phyloP scores from a whole-genome alignment of 75 land plant genomes.

The Picea glauca region DNA sequence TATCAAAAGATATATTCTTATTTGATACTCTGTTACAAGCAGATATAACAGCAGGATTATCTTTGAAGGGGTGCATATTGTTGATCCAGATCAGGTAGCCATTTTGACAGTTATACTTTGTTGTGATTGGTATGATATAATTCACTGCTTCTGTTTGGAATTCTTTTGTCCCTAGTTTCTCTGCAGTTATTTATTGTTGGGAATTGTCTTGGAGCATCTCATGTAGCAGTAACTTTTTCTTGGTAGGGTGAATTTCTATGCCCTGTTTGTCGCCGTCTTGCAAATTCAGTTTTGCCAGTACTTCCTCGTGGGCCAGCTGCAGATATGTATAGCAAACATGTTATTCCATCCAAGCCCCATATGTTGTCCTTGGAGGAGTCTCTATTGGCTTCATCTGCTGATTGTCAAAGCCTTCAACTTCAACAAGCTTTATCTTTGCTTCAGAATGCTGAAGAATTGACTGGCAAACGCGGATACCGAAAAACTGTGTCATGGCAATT shows the following conservation, averaged over 20 bases:
- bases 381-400: constrained; percentile 7
- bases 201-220: neutral
- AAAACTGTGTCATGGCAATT: constrained; percentile 33
- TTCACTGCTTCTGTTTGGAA: neutral
- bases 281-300: constrained; percentile 87
- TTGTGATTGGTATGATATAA: neutral
- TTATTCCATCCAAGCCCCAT: neutral
- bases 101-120: neutral
- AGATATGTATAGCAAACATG: neutral
- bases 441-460: constrained; percentile 46
- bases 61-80: constrained; percentile 88
- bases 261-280: constrained; percentile 88
- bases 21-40: constrained; percentile 1
- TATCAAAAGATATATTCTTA: neutral
- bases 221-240: constrained; percentile 1
- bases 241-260: constrained; percentile 92
- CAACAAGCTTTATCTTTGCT: constrained; percentile 60
- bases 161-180: neutral
- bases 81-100: constrained; percentile 84
- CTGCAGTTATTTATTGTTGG: neutral
- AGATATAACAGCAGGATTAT: constrained; percentile 69
- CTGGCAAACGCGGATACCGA: constrained; percentile 35
- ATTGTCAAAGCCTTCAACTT: constrained; percentile 16
- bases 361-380: neutral
- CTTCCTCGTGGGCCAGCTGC: constrained; percentile 13